Base-by-base conservation (phyloP, 257 asterid genomes). In the Ehretia macrophylla region DNA sequence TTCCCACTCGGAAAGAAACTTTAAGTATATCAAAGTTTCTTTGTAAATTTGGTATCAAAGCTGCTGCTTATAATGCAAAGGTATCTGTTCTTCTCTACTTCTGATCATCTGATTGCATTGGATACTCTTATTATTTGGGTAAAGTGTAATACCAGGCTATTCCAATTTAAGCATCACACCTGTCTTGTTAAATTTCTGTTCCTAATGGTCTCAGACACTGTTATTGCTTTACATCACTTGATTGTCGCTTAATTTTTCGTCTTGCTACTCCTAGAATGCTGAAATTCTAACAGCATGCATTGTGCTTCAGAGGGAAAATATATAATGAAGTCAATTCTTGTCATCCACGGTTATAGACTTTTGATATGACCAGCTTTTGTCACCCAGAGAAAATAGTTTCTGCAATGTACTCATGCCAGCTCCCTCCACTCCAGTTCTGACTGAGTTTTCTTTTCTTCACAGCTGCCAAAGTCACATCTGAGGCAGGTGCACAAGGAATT, bases 61-160 rank as follows among this genome's bases (percentile, higher is more conserved):
- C 94, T 68, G 95, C 94, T 58, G 90, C 94, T 66, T 87, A 87
- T 77, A 82, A 87, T 77, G 94, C 88, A 48, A 80, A 80, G 95
- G 95, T 87, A 63, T 60, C 53, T 52, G 57, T 56, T 65, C 64
- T 68, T 63, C 58, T 53, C 50, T 55, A 5, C 21, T 32, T 67
- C 42, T 67, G 19, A 16, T 51, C 48, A 51, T 40, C 27, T 42
- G 17, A 48, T 35, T 21, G 8, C 5, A 52, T 51, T 51, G 5
- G 32, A 53, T 12, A 40, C 11, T 10, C 22, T 2, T 18, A 45
- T 14, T 50, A 50, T 32, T 32, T 32, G n/a, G n/a, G n/a, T n/a
- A n/a, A n/a, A n/a, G n/a, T n/a, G n/a, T n/a, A n/a, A n/a, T n/a
- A n/a, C n/a, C n/a, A n/a, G n/a, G n/a, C n/a, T n/a, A n/a, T n/a